Percentiles rank a stretch among this genome's conserved stretches.
Evolutionary conservation across 148 eudicot genomes (phyloP).

Genomic region (Pouteria glomerata): DNA sequence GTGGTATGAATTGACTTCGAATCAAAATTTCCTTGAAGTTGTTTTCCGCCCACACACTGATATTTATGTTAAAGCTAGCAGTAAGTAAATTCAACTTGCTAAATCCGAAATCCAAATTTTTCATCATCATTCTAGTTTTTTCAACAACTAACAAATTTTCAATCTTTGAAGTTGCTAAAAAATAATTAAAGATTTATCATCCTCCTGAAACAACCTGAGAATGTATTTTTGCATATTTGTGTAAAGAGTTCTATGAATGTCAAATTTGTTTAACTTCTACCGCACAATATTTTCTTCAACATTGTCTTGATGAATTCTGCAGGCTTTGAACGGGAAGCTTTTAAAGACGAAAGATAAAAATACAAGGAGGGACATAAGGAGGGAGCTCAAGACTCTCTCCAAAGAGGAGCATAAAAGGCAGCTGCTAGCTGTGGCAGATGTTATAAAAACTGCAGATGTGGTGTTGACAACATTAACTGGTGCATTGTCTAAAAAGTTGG

Average conservation of each 20-base stretch:
- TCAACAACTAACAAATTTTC: no score
- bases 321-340: slow-evolving; percentile 86
- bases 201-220: no score
- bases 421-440: slow-evolving; percentile 94
- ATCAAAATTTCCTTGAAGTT: background rate
- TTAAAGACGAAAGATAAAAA: slow-evolving; percentile 85
- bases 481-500: slow-evolving; percentile 65
- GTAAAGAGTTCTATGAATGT: background rate
- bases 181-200: background rate
- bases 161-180: background rate
- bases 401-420: slow-evolving; percentile 96
- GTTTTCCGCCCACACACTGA: background rate
- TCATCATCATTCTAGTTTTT: background rate
- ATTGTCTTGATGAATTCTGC: slow-evolving; percentile 20
- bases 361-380: slow-evolving; percentile 77
- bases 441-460: slow-evolving; percentile 79
- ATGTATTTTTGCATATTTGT: no score
- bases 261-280: background rate
- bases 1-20: no score
- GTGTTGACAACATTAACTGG: slow-evolving; percentile 91
- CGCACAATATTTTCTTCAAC: background rate
- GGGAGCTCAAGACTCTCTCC: slow-evolving; percentile 78
- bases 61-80: background rate
- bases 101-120: background rate
- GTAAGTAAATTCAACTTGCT: no score